Conservation (phyloP, 495 filamentous ascomycete species). For the Cudoniella acicularis region DNA sequence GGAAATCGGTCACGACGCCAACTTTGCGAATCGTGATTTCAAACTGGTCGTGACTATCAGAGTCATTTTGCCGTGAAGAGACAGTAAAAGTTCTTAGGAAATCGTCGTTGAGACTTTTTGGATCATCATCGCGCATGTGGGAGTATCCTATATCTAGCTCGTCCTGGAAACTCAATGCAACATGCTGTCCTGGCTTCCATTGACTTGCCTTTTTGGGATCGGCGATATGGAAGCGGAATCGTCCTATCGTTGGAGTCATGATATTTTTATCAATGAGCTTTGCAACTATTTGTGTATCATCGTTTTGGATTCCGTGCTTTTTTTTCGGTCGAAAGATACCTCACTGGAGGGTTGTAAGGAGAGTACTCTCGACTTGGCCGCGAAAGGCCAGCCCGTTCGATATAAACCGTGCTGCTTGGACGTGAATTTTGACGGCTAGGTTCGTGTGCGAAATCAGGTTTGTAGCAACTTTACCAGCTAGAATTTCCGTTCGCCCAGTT, state of each 20-base stretch:
- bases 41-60: slow-evolving; percentile 44
- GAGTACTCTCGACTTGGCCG: slow-evolving; percentile 53
- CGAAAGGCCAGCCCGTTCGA: slow-evolving; percentile 61
- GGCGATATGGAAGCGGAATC: slow-evolving; percentile 57
- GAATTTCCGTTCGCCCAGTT: slow-evolving; percentile 61
- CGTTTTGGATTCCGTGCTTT: neutral
- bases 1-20: slow-evolving; percentile 60
- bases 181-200: slow-evolving; percentile 70
- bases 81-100: slow-evolving; percentile 79
- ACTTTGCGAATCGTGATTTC: slow-evolving; percentile 68
- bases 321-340: slow-evolving; percentile 49
- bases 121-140: slow-evolving; percentile 80
- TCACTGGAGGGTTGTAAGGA: slow-evolving; percentile 68
- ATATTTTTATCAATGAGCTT: slow-evolving; percentile 22
- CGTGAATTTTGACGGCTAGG: slow-evolving; percentile 62
- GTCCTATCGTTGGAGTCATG: slow-evolving; percentile 60
- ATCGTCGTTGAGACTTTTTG: slow-evolving; percentile 75
- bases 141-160: slow-evolving; percentile 68
- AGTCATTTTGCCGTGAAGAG: slow-evolving; percentile 48
- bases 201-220: slow-evolving; percentile 34
- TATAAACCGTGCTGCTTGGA: slow-evolving; percentile 59
- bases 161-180: slow-evolving; percentile 63
- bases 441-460: slow-evolving; percentile 62
- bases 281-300: slow-evolving; percentile 11
- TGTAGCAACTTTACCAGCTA: slow-evolving; percentile 57